Conservation (phyloP, 2,329 filamentous ascomycete species). For the Trichoderma citrinoviride region DNA sequence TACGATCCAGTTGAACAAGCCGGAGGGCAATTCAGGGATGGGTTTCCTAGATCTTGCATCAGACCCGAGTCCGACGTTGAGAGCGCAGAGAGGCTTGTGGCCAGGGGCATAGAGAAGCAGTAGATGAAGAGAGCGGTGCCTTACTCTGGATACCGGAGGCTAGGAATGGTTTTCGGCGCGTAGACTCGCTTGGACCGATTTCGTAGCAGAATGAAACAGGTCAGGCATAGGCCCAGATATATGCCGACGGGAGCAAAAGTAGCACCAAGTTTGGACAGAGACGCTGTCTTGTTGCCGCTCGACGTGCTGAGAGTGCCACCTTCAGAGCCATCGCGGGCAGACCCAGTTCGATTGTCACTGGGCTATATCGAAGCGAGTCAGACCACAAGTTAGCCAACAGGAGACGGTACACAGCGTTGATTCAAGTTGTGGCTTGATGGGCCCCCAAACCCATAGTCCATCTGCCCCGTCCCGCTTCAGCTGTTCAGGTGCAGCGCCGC, state of each 20-base stretch:
- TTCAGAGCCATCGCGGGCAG: slow-evolving; percentile 34
- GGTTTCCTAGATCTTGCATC: slow-evolving; percentile 47
- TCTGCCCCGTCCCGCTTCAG: slow-evolving; percentile 18
- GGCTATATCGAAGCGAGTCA: not conserved
- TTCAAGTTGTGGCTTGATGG: slow-evolving; percentile 7
- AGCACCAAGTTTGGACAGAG: slow-evolving; percentile 40
- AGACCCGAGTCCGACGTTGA: not conserved
- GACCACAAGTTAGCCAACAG: not conserved
- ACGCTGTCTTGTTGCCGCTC: slow-evolving; percentile 36
- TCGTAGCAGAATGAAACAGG: slow-evolving; percentile 50
- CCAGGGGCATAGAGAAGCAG: not conserved
- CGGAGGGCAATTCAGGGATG: slow-evolving; percentile 56
- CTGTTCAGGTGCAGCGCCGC: not conserved
- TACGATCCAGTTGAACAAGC: slow-evolving; percentile 65
- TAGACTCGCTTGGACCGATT: slow-evolving; percentile 53
- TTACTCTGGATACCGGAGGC: slow-evolving; percentile 46
- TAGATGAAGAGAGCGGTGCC: slow-evolving; percentile 8
- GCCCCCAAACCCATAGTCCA: not conserved
- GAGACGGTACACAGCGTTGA: not conserved
- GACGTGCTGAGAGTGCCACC: slow-evolving; percentile 37
- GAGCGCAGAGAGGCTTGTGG: not conserved
- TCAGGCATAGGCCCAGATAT: slow-evolving; percentile 49
- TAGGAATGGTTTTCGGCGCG: slow-evolving; percentile 50
- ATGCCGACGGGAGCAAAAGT: slow-evolving; percentile 55
- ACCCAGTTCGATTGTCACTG: slow-evolving; percentile 37